Percentiles rank a stretch among this genome's conserved stretches.
Evolutionary conservation across 1,284 basidiomycete genomes (phyloP).

Genomic region (Leccinum pachyderme): DNA sequence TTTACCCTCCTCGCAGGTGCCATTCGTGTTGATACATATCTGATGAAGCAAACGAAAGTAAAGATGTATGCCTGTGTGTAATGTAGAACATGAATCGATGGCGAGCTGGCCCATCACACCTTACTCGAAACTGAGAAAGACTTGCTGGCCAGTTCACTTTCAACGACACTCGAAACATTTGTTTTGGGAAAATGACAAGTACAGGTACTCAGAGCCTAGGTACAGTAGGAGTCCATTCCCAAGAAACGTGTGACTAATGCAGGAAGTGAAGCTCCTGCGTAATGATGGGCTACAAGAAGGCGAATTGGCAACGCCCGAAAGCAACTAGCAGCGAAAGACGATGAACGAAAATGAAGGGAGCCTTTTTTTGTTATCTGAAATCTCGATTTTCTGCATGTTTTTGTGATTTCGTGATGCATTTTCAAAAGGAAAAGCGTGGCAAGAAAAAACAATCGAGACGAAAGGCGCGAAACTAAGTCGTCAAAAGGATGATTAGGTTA

Average conservation of each 20-base stretch:
- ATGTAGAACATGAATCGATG: background rate
- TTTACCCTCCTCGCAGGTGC: constrained; percentile 45
- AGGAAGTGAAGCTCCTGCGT: constrained; percentile 20
- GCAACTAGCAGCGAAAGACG: constrained; percentile 14
- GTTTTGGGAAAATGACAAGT: constrained; percentile 8
- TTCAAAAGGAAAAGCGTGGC: constrained; percentile 35
- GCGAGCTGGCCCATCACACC: background rate
- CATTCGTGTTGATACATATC: constrained; percentile 65
- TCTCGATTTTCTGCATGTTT: constrained; percentile 48
- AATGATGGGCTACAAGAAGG: constrained; percentile 4
- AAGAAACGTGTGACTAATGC: constrained; percentile 43
- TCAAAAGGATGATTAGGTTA: constrained; percentile 38
- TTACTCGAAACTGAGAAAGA: background rate
- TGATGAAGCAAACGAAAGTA: constrained; percentile 25
- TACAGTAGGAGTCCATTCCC: constrained; percentile 18
- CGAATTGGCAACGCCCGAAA: constrained; percentile 33
- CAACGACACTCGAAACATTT: background rate
- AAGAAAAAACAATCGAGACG: constrained; percentile 35
- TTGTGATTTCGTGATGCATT: constrained; percentile 41
- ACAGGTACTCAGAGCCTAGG: constrained; percentile 20
- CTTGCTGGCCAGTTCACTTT: background rate
- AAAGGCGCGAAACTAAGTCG: constrained; percentile 30
- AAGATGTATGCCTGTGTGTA: constrained; percentile 4
- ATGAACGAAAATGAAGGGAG: constrained; percentile 19
- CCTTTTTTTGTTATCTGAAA: constrained; percentile 44